Percentiles rank a stretch among this genome's conserved stretches.
These are phyloP conservation scores for Phytophthora agathidicida DNA, from an alignment of 352 stramenopile species.

Conservation along the genomic window DNA sequence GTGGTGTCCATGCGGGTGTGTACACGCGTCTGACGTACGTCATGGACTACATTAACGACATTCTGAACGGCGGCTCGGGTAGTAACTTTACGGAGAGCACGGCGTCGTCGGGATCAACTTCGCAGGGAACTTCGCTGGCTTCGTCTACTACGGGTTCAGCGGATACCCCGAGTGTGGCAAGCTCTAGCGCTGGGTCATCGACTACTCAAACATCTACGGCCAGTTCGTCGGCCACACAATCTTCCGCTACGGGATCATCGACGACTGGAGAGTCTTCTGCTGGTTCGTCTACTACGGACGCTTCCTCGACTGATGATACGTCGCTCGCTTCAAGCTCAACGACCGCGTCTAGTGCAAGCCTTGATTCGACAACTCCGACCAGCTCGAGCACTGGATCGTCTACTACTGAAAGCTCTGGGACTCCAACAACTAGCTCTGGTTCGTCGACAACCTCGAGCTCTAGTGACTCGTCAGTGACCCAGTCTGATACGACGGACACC, in stretches of 20 bases:
- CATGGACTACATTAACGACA: slow-evolving; percentile 49
- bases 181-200: slow-evolving; percentile 1
- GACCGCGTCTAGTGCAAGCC: too few species aligned
- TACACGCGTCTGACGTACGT: slow-evolving; percentile 60
- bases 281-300: slow-evolving; percentile 1
- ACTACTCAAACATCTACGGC: slow-evolving; percentile 5
- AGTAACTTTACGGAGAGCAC: slow-evolving; percentile 25
- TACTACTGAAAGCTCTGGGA: slow-evolving; percentile 10
- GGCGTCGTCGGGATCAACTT: slow-evolving; percentile 8
- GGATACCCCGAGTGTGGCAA: slow-evolving; percentile 8
- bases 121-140: slow-evolving; percentile 14
- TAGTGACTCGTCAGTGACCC: slow-evolving; percentile 8
- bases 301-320: not conserved
- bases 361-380: too few species aligned
- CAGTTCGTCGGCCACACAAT: slow-evolving; percentile 12
- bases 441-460: slow-evolving; percentile 14
- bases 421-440: not conserved
- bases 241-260: slow-evolving; percentile 8
- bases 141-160: slow-evolving; percentile 16
- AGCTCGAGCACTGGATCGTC: not conserved
- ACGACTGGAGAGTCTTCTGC: slow-evolving; percentile 1
- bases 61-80: slow-evolving; percentile 25
- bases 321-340: not conserved
- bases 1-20: slow-evolving; percentile 52
- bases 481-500: too few species aligned